Percentiles rank a stretch among this genome's conserved stretches.
Conservation (phyloP, 1,284 basidiomycete genomes). For the Ceratobasidium sp. region DNA sequence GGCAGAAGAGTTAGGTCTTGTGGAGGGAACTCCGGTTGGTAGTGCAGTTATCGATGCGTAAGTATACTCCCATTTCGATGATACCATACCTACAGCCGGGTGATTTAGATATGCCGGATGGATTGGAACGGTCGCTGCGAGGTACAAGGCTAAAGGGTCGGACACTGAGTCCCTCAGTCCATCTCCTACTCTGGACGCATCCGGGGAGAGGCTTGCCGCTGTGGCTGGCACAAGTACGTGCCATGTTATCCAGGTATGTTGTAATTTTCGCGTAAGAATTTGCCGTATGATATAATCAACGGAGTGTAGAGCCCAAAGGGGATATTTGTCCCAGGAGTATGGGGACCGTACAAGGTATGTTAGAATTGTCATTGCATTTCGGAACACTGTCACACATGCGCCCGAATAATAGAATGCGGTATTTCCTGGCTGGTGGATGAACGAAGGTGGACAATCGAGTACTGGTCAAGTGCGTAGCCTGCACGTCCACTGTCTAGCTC, state of each 20-base stretch:
- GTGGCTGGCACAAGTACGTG: slow-evolving; percentile 97
- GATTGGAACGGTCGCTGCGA: slow-evolving; percentile 94
- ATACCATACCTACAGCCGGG: neutral
- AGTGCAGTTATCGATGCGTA: slow-evolving; percentile 96
- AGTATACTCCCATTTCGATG: slow-evolving; percentile 54
- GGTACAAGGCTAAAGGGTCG: slow-evolving; percentile 65
- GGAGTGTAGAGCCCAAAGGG: slow-evolving; percentile 58
- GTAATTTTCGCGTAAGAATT: neutral
- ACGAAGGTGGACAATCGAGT: slow-evolving; percentile 97
- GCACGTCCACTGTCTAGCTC: slow-evolving; percentile 14
- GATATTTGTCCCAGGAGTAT: slow-evolving; percentile 91
- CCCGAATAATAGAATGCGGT: slow-evolving; percentile 72
- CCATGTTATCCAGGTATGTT: slow-evolving; percentile 84
- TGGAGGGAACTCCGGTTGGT: slow-evolving; percentile 92
- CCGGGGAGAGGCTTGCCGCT: slow-evolving; percentile 86
- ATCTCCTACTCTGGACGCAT: slow-evolving; percentile 76
- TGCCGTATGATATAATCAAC: neutral
- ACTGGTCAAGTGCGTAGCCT: slow-evolving; percentile 82
- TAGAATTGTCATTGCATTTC: neutral
- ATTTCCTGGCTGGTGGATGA: slow-evolving; percentile 98
- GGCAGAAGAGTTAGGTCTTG: slow-evolving; percentile 86
- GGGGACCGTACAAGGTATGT: slow-evolving; percentile 92
- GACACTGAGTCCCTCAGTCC: slow-evolving; percentile 59
- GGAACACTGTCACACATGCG: neutral
- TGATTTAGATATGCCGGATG: slow-evolving; percentile 90